Conservation (phyloP, 352 stramenopile species). For the Phytophthora sp. region DNA sequence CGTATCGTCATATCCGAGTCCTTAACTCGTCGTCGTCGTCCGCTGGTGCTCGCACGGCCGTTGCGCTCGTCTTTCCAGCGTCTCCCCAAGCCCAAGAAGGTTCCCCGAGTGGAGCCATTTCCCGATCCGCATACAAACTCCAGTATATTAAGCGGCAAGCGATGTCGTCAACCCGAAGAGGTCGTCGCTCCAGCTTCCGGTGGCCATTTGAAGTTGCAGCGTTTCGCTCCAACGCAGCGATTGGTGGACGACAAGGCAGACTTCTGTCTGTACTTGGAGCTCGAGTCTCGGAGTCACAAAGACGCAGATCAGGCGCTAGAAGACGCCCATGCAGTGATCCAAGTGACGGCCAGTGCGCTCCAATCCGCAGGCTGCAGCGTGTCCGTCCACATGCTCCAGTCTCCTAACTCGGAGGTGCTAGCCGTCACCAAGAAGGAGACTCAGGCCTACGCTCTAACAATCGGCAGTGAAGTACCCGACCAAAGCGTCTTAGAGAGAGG, state of each 20-base stretch:
- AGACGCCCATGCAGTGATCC: slow-evolving; percentile 46
- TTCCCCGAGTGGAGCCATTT: neutral
- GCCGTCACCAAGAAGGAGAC: slow-evolving; percentile 34
- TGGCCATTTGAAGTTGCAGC: slow-evolving; percentile 41
- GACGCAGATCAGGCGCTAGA: slow-evolving; percentile 17
- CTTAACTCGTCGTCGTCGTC: slow-evolving; percentile 12
- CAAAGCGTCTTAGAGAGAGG: slow-evolving; percentile 16
- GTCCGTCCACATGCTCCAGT: slow-evolving; percentile 47
- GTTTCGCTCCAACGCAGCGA: slow-evolving; percentile 36
- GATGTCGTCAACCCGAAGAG: slow-evolving; percentile 9
- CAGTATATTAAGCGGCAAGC: slow-evolving; percentile 9
- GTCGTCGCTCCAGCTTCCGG: slow-evolving; percentile 3
- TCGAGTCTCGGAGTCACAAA: neutral
- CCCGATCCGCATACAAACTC: neutral
- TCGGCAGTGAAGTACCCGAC: slow-evolving; percentile 41
- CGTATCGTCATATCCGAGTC: slow-evolving; percentile 17
- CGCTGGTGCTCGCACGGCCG: slow-evolving; percentile 23
- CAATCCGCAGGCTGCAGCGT: slow-evolving; percentile 50
- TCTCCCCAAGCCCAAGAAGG: slow-evolving; percentile 25
- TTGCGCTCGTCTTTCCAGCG: slow-evolving; percentile 21
- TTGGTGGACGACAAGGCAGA: slow-evolving; percentile 43
- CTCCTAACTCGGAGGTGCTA: slow-evolving; percentile 34
- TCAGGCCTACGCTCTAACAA: slow-evolving; percentile 51
- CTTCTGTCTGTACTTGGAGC: slow-evolving; percentile 49
- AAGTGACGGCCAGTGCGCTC: slow-evolving; percentile 44